These are phyloP conservation scores for Avicennia marina DNA, from an alignment of 257 asterid species.

Conservation along the genomic window DNA sequence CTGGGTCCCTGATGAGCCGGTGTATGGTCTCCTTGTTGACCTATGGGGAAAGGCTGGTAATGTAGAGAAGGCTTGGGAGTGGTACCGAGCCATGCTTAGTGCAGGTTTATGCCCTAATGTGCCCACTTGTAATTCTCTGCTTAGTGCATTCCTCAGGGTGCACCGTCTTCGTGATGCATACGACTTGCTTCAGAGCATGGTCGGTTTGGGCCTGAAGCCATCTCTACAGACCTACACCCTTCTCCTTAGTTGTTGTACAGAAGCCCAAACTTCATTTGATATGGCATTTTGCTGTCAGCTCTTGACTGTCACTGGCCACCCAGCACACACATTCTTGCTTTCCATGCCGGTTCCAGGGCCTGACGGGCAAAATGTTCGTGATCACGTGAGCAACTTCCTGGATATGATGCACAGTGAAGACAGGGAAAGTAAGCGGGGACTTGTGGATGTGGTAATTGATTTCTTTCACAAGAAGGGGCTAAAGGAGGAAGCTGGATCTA, in stretches of 20 bases:
- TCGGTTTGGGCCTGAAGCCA: slow-evolving; percentile 62
- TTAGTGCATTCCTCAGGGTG: slow-evolving; percentile 88
- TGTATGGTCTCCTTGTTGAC: slow-evolving; percentile 88
- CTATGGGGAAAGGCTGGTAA: slow-evolving; percentile 92
- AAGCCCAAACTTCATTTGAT: slow-evolving; percentile 69
- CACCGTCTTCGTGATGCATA: slow-evolving; percentile 81
- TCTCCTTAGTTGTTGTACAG: slow-evolving; percentile 88
- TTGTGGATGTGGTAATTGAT: slow-evolving; percentile 82
- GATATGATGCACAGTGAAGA: slow-evolving; percentile 94
- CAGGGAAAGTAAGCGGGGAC: slow-evolving; percentile 93
- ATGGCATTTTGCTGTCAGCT: slow-evolving; percentile 74
- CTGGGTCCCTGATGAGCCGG: slow-evolving; percentile 98
- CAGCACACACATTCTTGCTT: slow-evolving; percentile 69
- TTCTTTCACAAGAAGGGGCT: slow-evolving; percentile 87
- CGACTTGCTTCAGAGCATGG: slow-evolving; percentile 78
- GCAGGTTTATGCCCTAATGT: slow-evolving; percentile 86
- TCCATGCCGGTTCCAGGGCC: slow-evolving; percentile 91
- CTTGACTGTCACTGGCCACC: slow-evolving; percentile 80
- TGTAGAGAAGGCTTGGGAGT: slow-evolving; percentile 81
- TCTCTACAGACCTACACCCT: slow-evolving; percentile 88
- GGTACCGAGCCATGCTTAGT: slow-evolving; percentile 82
- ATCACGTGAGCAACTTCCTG: slow-evolving; percentile 73
- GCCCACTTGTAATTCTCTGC: slow-evolving; percentile 90
- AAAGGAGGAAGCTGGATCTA: slow-evolving; percentile 91
- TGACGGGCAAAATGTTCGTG: slow-evolving; percentile 78